A percentile compares a stretch with the other conserved stretches of the same genome.
Conservation (phyloP, 1,284 basidiomycete genomes). For the Ustilago sp. region DNA sequence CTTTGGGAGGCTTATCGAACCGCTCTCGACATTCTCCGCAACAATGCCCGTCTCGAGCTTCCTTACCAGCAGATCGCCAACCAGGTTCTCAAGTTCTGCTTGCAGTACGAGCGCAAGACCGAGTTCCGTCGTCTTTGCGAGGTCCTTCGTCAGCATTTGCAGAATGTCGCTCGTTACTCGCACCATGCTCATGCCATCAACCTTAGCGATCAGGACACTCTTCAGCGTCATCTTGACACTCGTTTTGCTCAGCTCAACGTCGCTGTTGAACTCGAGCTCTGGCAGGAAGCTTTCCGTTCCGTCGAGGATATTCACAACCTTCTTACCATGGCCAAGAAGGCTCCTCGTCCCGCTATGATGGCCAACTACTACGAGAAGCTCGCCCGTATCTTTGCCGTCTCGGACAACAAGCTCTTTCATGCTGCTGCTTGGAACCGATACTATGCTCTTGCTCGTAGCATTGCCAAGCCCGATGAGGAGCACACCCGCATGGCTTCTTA, state of each 20-base stretch:
- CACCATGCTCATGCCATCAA: conserved; percentile 98
- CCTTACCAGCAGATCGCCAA: conserved; percentile 99
- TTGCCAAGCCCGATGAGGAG: conserved; percentile 76
- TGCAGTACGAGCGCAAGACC: conserved; percentile 92
- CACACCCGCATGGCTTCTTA: conserved; percentile 85
- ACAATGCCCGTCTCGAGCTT: conserved; percentile 91
- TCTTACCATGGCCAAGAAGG: conserved; percentile 88
- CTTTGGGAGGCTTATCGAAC: conserved; percentile 98
- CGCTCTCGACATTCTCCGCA: conserved; percentile 94
- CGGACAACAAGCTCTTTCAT: conserved; percentile 89
- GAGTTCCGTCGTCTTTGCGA: conserved; percentile 98
- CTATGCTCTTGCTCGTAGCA: conserved; percentile 68
- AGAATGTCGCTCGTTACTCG: conserved; percentile 94
- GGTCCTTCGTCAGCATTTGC: conserved; percentile 91
- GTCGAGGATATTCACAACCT: conserved; percentile 98
- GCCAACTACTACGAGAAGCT: conserved; percentile 99
- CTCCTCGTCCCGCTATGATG: conserved; percentile 94
- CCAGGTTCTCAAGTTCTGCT: conserved; percentile 96
- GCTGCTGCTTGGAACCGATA: conserved; percentile 96
- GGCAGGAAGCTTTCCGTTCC: conserved; percentile 99
- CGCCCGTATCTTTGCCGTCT: conserved; percentile 90
- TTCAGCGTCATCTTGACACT: conserved; percentile 96
- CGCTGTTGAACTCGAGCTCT: conserved; percentile 98
- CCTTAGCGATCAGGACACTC: conserved; percentile 92
- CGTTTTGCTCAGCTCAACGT: conserved; percentile 97